These are phyloP conservation scores for Madurella fahalii DNA, from an alignment of 2,329 filamentous ascomycete species.

Conservation along the genomic window DNA sequence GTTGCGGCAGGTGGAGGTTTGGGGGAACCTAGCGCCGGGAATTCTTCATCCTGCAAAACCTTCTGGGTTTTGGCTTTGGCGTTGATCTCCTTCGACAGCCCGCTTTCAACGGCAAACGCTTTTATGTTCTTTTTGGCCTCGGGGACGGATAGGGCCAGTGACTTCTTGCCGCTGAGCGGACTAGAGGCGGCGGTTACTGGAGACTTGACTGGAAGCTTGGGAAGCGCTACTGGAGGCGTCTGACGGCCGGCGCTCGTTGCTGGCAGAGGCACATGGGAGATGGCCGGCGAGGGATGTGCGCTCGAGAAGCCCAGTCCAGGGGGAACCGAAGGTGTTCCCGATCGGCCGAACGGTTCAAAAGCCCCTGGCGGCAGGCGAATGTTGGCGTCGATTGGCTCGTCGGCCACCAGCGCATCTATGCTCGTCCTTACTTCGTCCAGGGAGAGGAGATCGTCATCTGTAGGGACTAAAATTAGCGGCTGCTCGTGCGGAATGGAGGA, in stretches of 20 bases:
- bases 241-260: slow-evolving; percentile 19
- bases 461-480: slow-evolving; percentile 39
- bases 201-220: slow-evolving; percentile 33
- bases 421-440: slow-evolving; percentile 58
- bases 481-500: slow-evolving; percentile 5
- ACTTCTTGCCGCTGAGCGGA: slow-evolving; percentile 25
- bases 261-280: slow-evolving; percentile 22
- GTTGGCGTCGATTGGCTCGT: slow-evolving; percentile 39
- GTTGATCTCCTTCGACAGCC: slow-evolving; percentile 43
- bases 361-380: slow-evolving; percentile 31
- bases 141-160: slow-evolving; percentile 19
- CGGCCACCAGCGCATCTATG: slow-evolving; percentile 67
- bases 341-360: slow-evolving; percentile 23
- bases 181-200: slow-evolving; percentile 22
- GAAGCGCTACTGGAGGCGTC: slow-evolving; percentile 24
- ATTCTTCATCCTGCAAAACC: slow-evolving; percentile 57
- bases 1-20: slow-evolving; percentile 35
- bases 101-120: slow-evolving; percentile 42
- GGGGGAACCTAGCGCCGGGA: slow-evolving; percentile 53
- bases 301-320: slow-evolving; percentile 43
- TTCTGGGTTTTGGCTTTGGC: slow-evolving; percentile 38
- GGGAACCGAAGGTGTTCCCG: slow-evolving; percentile 39
- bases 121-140: slow-evolving; percentile 36
- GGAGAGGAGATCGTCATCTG: slow-evolving; percentile 61
- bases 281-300: slow-evolving; percentile 34